Percentiles rank a stretch among this genome's conserved stretches.
These are phyloP conservation scores for Croton laevigatus DNA, from an alignment of 441 rosid genomes.

Conservation along the genomic window DNA sequence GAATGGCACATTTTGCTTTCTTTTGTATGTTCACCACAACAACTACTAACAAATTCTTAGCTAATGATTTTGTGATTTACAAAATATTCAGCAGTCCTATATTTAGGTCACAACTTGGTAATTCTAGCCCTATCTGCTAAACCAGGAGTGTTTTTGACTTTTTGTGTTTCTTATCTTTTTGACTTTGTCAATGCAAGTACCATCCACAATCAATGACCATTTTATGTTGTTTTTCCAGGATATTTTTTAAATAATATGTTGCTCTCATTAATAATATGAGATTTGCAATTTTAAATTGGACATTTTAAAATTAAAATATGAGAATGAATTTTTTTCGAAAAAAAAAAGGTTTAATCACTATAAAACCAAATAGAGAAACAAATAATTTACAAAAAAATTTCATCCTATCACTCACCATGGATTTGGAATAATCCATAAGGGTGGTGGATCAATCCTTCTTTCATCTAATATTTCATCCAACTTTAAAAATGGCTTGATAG, in stretches of 20 bases:
- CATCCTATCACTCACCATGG: conserved; percentile 11
- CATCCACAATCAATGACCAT: not conserved
- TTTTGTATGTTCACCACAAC: conserved; percentile 14
- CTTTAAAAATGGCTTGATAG: conserved; percentile 14
- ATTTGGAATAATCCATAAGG: conserved; percentile 31
- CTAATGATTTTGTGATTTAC: conserved; percentile 23
- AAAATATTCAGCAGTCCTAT: conserved; percentile 5
- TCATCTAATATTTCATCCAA: not conserved
- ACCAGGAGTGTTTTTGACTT: not conserved
- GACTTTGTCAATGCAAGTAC: conserved; percentile 17
- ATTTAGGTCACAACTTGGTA: conserved; percentile 16
- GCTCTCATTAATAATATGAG: too few species aligned
- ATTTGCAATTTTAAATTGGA: too few species aligned
- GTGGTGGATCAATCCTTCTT: conserved; percentile 27
- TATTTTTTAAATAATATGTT: too few species aligned
- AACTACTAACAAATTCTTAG: conserved; percentile 21
- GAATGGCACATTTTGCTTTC: not conserved
- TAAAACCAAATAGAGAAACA: not conserved
- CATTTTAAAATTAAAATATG: too few species aligned
- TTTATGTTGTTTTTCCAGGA: too few species aligned
- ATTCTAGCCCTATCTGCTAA: conserved; percentile 5
- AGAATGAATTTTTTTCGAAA: too few species aligned
- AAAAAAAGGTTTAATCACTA: too few species aligned
- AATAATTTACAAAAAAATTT: not conserved
- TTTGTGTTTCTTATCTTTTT: not conserved